Percentiles rank a stretch among this genome's conserved stretches.
These are phyloP conservation scores for Cercophora newfieldiana DNA, from an alignment of 495 filamentous ascomycete species.

Conservation along the genomic window DNA sequence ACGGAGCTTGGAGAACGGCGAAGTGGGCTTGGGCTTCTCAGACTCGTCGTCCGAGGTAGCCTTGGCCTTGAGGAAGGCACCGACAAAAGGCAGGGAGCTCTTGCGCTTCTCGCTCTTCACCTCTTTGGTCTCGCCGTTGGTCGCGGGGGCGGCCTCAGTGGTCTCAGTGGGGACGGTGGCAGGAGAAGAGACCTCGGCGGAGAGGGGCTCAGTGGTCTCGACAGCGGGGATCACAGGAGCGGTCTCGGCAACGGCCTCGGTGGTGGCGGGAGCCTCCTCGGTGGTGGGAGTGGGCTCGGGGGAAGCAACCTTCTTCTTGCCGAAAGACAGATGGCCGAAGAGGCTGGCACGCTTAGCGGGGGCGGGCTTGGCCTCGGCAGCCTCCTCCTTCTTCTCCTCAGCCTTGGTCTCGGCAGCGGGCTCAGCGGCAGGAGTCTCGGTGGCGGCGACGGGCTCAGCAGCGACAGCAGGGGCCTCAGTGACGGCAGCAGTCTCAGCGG, in stretches of 20 bases:
- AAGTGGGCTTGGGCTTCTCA: slow-evolving; percentile 55
- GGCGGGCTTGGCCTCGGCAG: slow-evolving; percentile 33
- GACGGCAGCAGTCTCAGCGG: slow-evolving; percentile 35
- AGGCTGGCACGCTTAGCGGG: slow-evolving; percentile 49
- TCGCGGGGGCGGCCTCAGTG: slow-evolving; percentile 42
- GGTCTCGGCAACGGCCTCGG: slow-evolving; percentile 53
- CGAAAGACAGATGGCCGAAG: slow-evolving; percentile 53
- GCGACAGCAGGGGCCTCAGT: slow-evolving; percentile 30
- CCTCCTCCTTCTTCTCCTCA: slow-evolving; percentile 39
- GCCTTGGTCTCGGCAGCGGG: slow-evolving; percentile 35
- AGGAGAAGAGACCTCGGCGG: slow-evolving; percentile 47
- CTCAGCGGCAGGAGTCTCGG: slow-evolving; percentile 35
- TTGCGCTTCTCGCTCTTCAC: slow-evolving; percentile 58
- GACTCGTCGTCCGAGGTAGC: slow-evolving; percentile 48
- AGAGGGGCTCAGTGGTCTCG: slow-evolving; percentile 57
- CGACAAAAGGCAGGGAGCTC: slow-evolving; percentile 52
- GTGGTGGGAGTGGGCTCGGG: slow-evolving; percentile 40
- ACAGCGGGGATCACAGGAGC: slow-evolving; percentile 59
- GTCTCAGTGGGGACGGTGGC: slow-evolving; percentile 46
- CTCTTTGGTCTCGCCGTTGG: slow-evolving; percentile 55
- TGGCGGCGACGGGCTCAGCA: slow-evolving; percentile 24
- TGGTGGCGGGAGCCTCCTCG: slow-evolving; percentile 36
- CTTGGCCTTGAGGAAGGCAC: slow-evolving; percentile 53
- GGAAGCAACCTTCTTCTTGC: slow-evolving; percentile 54
- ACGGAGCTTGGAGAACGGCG: slow-evolving; percentile 59